phyloP scores from a whole-genome alignment of 495 filamentous ascomycete genomes.

The Aspergillus indologenus region DNA sequence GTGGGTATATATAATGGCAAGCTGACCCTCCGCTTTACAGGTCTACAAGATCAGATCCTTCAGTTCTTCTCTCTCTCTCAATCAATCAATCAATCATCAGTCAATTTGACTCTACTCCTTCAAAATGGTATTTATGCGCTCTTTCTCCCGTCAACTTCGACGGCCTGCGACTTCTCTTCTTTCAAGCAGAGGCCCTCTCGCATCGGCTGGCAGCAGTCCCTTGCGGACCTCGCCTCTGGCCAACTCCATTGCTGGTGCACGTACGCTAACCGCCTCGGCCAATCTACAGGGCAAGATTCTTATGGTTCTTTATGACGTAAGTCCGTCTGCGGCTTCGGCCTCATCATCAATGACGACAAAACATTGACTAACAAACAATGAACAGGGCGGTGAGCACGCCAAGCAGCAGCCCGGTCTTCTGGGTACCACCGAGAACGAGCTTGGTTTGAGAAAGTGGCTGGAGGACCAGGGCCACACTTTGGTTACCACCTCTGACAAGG shows the following conservation, averaged over 20 bases:
- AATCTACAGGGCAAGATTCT: conserved; percentile 69
- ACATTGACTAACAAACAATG: neutral
- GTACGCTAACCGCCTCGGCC: conserved; percentile 55
- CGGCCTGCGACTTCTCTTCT: conserved; percentile 58
- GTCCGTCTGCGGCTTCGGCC: conserved; percentile 20
- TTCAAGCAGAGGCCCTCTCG: conserved; percentile 34
- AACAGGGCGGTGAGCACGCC: conserved; percentile 65
- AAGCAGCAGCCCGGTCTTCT: conserved; percentile 78
- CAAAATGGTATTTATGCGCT: conserved; percentile 71
- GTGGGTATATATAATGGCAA: conserved; percentile 16
- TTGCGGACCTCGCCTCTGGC: conserved; percentile 34
- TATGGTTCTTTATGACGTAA: conserved; percentile 72
- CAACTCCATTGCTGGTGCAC: conserved; percentile 38
- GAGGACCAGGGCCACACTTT: conserved; percentile 94
- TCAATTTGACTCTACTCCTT: conserved; percentile 24
- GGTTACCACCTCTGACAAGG: conserved; percentile 96
- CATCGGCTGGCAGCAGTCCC: conserved; percentile 19
- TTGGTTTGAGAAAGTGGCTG: conserved; percentile 93
- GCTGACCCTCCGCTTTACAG: conserved; percentile 19
- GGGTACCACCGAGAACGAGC: conserved; percentile 96
- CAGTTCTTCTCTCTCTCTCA: neutral
- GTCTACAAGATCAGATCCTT: neutral
- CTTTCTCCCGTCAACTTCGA: conserved; percentile 53
- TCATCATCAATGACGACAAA: neutral
- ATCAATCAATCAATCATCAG: conserved; percentile 6